Percentiles rank a stretch among this genome's conserved stretches.
These are phyloP conservation scores for Suhomyces coccinellae DNA, from an alignment of 1,139 yeast species.

Conservation along the genomic window DNA sequence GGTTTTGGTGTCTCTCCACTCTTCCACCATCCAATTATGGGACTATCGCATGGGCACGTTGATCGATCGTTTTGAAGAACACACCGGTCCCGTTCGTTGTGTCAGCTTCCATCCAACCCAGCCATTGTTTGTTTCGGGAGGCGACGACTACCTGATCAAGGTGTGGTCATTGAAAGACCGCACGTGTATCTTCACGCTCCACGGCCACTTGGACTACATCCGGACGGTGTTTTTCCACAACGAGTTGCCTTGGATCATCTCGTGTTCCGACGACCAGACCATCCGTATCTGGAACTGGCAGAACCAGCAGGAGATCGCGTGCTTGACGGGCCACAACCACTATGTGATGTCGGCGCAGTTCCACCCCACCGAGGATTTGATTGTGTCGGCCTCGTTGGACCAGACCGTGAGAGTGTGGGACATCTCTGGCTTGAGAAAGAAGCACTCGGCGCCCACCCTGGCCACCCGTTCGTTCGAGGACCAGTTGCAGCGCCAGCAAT, in stretches of 20 bases:
- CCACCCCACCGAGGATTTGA: slow-evolving; percentile 92
- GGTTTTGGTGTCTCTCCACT: slow-evolving; percentile 91
- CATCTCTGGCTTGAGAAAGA: slow-evolving; percentile 90
- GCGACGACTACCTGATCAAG: slow-evolving; percentile 92
- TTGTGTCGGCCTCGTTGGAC: slow-evolving; percentile 94
- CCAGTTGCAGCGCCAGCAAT: slow-evolving; percentile 69
- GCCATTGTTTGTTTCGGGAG: slow-evolving; percentile 94
- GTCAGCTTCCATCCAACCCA: slow-evolving; percentile 97
- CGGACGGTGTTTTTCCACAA: slow-evolving; percentile 94
- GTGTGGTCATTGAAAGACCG: slow-evolving; percentile 96
- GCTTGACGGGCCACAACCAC: slow-evolving; percentile 97
- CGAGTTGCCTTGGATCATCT: slow-evolving; percentile 95
- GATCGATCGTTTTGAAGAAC: slow-evolving; percentile 95
- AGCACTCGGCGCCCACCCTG: slow-evolving; percentile 82
- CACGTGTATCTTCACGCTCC: slow-evolving; percentile 86
- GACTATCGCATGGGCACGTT: slow-evolving; percentile 99
- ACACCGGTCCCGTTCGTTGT: slow-evolving; percentile 96
- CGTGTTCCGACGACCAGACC: slow-evolving; percentile 97
- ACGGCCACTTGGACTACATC: slow-evolving; percentile 93
- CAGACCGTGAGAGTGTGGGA: slow-evolving; percentile 99
- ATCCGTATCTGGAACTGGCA: slow-evolving; percentile 99
- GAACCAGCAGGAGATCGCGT: slow-evolving; percentile 94
- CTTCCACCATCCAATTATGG: slow-evolving; percentile 96
- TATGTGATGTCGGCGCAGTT: slow-evolving; percentile 98
- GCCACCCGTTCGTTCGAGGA: slow-evolving; percentile 67